phyloP scores from a whole-genome alignment of 352 stramenopile species.

The Phytophthora rubi region DNA sequence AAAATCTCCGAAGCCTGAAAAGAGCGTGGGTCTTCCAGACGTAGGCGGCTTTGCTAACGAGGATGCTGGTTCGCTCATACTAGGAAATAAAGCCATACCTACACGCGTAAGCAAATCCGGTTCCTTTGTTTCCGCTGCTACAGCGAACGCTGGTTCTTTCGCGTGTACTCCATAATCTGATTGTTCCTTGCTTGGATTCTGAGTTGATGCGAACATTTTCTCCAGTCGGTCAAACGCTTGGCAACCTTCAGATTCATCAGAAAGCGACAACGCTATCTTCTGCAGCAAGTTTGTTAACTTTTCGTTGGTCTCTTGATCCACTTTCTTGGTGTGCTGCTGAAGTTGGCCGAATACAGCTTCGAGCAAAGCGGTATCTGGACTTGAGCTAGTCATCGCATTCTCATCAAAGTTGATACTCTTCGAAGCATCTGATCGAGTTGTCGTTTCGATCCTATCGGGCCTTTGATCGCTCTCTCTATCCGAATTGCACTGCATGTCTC shows the following conservation, averaged over 20 bases:
- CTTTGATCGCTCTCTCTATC: neutral
- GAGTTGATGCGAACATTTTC: conserved; percentile 25
- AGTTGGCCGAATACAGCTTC: conserved; percentile 37
- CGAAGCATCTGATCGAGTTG: neutral
- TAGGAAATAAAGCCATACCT: conserved; percentile 37
- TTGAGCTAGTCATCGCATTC: neutral
- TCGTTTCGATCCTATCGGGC: neutral
- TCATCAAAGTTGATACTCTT: neutral
- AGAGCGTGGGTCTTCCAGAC: conserved; percentile 24
- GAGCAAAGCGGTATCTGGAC: conserved; percentile 8
- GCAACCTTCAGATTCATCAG: conserved; percentile 19
- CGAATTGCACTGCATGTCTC: neutral
- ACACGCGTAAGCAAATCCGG: conserved; percentile 38
- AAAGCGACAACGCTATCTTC: conserved; percentile 31
- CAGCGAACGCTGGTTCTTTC: neutral
- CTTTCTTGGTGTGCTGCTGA: conserved; percentile 30
- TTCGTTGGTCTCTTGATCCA: conserved; percentile 36
- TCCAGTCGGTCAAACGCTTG: conserved; percentile 38
- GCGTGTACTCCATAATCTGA: neutral
- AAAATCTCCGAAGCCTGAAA: conserved; percentile 40
- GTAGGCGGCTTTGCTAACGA: conserved; percentile 29
- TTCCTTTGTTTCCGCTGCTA: conserved; percentile 8
- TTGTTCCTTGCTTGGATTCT: conserved; percentile 6
- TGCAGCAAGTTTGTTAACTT: conserved; percentile 36
- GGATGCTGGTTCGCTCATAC: conserved; percentile 15